phyloP scores from a whole-genome alignment of 2,329 filamentous ascomycete genomes.

The Xylariaceae sp. region DNA sequence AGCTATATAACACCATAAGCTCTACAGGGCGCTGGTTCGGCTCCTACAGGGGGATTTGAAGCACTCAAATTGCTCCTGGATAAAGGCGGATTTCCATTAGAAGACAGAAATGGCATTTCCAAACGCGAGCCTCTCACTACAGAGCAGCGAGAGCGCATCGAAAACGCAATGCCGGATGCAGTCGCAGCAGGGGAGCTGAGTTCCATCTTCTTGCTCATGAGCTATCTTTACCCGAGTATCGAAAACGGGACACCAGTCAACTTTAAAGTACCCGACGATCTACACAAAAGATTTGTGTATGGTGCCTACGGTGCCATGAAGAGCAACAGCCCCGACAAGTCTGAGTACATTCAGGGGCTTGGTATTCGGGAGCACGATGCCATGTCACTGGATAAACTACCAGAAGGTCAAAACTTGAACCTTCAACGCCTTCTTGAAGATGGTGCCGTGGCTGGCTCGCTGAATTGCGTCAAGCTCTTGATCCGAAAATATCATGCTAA shows the following conservation, averaged over 20 bases:
- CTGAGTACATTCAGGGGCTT: neutral
- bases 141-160: neutral
- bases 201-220: neutral
- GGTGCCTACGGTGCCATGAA: neutral
- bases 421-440: neutral
- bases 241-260: neutral
- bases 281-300: neutral
- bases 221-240: neutral
- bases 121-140: neutral
- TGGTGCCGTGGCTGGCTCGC: neutral
- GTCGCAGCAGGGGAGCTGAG: neutral
- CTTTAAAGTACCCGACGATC: neutral
- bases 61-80: neutral
- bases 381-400: neutral
- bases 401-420: neutral
- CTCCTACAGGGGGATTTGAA: neutral
- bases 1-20: neutral
- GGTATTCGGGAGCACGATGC: neutral
- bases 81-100: neutral
- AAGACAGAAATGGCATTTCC: neutral
- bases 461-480: neutral
- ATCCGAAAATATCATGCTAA: neutral
- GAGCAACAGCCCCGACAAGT: neutral
- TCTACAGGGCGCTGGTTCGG: neutral
- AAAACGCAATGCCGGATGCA: neutral